Conservation (phyloP, 305 asterid genomes). For the Vinca major region DNA sequence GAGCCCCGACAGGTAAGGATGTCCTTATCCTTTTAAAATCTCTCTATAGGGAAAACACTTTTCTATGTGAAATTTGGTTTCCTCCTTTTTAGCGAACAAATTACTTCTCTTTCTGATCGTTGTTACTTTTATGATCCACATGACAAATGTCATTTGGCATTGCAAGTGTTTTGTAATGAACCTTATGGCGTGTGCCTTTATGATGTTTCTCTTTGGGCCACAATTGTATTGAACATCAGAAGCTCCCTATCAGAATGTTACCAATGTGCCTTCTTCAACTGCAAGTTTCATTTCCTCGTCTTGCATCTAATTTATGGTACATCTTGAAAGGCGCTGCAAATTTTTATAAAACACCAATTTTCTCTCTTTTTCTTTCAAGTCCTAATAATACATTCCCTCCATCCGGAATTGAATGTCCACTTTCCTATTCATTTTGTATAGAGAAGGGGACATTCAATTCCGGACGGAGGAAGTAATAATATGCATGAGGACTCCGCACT, state of each 20-base stretch:
- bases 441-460: too few relatives aligned
- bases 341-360: not conserved
- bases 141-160: not conserved
- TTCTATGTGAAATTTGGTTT: not conserved
- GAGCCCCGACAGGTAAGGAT: slow-evolving; percentile 59
- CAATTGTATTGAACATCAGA: not conserved
- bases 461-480: too few relatives aligned
- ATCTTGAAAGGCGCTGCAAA: not conserved
- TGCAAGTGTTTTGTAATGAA: not conserved
- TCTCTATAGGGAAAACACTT: not conserved
- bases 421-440: too few relatives aligned
- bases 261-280: not conserved
- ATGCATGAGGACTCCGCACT: not conserved
- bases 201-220: not conserved
- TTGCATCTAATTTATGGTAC: slow-evolving; percentile 1
- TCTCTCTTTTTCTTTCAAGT: not conserved
- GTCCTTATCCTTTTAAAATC: not conserved
- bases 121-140: not conserved
- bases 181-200: too few relatives aligned
- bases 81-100: not conserved
- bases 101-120: not conserved
- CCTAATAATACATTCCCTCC: not conserved
- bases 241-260: not conserved
- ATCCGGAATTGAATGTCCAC: too few relatives aligned
- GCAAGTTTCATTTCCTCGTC: not conserved